A percentile compares a stretch with the other conserved stretches of the same genome.
Conservation (phyloP, 2,329 filamentous ascomycete species). For the Pestalotiopsis sp. region DNA sequence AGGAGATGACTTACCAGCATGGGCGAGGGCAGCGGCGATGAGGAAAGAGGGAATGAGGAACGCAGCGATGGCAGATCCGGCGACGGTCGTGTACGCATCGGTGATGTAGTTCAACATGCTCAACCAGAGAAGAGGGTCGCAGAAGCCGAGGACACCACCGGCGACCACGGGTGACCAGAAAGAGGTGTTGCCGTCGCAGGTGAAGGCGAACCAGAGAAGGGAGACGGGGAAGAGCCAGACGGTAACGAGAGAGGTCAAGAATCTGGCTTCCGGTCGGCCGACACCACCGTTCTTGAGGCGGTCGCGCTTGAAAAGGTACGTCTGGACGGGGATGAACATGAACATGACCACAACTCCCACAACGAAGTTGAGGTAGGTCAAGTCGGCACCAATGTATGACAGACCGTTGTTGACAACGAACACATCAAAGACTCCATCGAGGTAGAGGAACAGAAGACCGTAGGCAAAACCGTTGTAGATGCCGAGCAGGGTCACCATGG, state of each 20-base stretch:
- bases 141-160: conserved; percentile 40
- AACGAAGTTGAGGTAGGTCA: conserved; percentile 44
- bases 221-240: conserved; percentile 44
- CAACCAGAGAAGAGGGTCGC: conserved; percentile 44
- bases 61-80: conserved; percentile 41
- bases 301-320: conserved; percentile 40
- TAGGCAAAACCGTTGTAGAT: conserved; percentile 45
- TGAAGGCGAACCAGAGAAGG: conserved; percentile 44
- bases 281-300: conserved; percentile 31
- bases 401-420: conserved; percentile 42
- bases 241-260: conserved; percentile 39
- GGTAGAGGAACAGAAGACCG: conserved; percentile 41
- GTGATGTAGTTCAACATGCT: conserved; percentile 44
- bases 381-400: conserved; percentile 37
- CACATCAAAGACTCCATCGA: conserved; percentile 44
- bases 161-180: conserved; percentile 43
- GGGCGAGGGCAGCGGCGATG: conserved; percentile 39
- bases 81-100: conserved; percentile 42
- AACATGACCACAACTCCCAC: conserved; percentile 43
- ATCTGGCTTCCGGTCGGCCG: conserved; percentile 41
- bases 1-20: conserved; percentile 35
- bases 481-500: conserved; percentile 39
- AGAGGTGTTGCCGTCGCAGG: conserved; percentile 36
- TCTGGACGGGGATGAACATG: conserved; percentile 42
- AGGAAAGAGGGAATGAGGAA: conserved; percentile 45